These are phyloP conservation scores for Triticum monococcum DNA, from an alignment of 176 grass and related monocot genomes.

Conservation along the genomic window DNA sequence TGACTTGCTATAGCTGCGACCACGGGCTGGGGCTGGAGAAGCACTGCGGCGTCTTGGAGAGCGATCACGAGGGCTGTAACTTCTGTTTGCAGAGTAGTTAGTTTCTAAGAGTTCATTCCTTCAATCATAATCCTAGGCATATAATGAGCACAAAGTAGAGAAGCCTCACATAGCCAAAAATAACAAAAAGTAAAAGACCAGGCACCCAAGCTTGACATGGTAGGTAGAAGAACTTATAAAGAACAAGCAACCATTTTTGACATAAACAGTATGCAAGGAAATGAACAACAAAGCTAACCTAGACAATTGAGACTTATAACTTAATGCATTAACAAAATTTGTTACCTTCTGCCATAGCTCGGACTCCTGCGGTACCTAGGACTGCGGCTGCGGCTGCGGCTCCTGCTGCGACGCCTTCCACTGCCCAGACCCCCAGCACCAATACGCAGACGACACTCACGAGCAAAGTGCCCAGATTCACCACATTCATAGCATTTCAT, in stretches of 20 bases:
- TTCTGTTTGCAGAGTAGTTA: constrained; percentile 53
- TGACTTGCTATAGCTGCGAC: constrained; percentile 74
- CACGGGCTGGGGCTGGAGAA: constrained; percentile 63
- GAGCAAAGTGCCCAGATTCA: constrained; percentile 94
- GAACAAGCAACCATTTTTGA: not conserved
- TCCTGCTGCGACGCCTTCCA: constrained; percentile 76
- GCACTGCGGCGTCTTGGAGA: constrained; percentile 78
- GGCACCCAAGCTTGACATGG: not conserved
- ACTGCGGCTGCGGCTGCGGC: constrained; percentile 67
- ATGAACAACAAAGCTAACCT: not conserved
- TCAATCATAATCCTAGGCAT: not conserved
- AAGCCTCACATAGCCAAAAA: not conserved
- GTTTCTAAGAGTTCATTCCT: constrained; percentile 7
- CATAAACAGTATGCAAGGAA: not conserved
- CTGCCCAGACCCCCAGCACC: constrained; percentile 86
- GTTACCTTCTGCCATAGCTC: constrained; percentile 91
- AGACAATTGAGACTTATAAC: not conserved
- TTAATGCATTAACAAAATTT: not conserved
- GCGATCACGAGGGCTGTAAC: constrained; percentile 76
- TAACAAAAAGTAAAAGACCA: not conserved
- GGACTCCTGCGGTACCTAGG: constrained; percentile 88
- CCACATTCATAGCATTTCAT: constrained; percentile 95
- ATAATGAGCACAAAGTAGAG: not conserved
- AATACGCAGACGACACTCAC: constrained; percentile 82
- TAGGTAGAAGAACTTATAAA: not conserved